A percentile compares a stretch with the other conserved stretches of the same genome.
Conservation (phyloP, 2,329 filamentous ascomycete genomes). For the Zasmidium cellare region DNA sequence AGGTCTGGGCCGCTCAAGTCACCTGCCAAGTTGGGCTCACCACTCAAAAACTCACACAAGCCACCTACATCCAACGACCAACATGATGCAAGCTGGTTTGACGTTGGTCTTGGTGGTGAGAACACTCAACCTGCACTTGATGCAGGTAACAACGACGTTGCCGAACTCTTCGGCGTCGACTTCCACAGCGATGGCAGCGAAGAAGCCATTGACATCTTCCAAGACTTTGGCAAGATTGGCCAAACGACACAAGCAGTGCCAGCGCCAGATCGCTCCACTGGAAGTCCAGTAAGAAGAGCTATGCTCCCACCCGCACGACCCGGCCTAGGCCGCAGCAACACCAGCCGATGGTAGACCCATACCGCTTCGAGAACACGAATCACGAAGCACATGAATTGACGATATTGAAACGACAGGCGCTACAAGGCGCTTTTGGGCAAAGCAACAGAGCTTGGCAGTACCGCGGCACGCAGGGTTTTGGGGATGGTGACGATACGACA, state of each 20-base stretch:
- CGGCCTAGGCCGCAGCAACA: constrained; percentile 28
- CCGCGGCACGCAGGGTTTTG: neutral
- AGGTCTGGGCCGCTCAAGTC: constrained; percentile 24
- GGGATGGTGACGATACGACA: neutral
- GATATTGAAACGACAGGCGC: constrained; percentile 4
- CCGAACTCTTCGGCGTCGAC: constrained; percentile 57
- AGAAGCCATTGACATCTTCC: constrained; percentile 67
- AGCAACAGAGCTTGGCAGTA: neutral
- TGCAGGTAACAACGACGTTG: constrained; percentile 43
- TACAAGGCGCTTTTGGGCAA: neutral
- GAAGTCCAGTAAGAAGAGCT: constrained; percentile 32
- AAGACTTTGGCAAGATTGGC: constrained; percentile 76
- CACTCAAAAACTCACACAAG: constrained; percentile 32
- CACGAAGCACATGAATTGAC: constrained; percentile 9
- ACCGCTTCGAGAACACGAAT: neutral
- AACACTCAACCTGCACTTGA: constrained; percentile 20
- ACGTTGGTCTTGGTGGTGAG: constrained; percentile 23
- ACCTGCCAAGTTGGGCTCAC: constrained; percentile 33
- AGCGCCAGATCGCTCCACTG: constrained; percentile 29
- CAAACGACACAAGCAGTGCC: constrained; percentile 20
- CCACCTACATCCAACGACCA: constrained; percentile 16
- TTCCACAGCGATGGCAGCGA: constrained; percentile 61
- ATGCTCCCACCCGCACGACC: constrained; percentile 33
- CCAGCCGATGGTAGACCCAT: constrained; percentile 32
- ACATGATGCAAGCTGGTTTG: constrained; percentile 30